Conservation (phyloP, 805 yeast genomes). For the Cyberlindnera suaveolens region DNA sequence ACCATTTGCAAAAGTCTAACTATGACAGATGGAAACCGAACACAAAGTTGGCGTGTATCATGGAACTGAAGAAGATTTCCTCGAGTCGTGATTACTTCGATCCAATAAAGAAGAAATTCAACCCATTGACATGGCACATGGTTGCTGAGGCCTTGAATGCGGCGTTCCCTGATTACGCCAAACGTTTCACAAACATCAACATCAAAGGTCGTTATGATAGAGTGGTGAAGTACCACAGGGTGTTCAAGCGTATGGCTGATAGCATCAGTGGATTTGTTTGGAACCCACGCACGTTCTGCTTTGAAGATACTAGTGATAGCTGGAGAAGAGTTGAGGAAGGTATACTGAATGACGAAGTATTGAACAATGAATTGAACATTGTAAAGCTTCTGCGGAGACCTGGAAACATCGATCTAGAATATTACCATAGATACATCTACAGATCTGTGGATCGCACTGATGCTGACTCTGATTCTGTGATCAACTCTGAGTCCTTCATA, state of each 20-base stretch:
- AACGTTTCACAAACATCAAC: conserved; percentile 23
- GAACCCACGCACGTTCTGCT: conserved; percentile 19
- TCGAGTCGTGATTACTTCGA: conserved; percentile 18
- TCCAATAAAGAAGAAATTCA: conserved; percentile 8
- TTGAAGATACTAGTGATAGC: conserved; percentile 12
- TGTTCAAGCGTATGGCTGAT: conserved; percentile 20
- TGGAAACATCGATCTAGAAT: conserved; percentile 23
- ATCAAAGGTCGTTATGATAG: conserved; percentile 24
- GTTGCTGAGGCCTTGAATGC: conserved; percentile 22
- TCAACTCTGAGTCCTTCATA: conserved; percentile 17
- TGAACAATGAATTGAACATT: conserved; percentile 13
- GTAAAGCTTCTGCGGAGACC: conserved; percentile 19
- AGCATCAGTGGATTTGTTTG: conserved; percentile 17
- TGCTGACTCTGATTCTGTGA: conserved; percentile 11
- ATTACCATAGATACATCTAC: conserved; percentile 21
- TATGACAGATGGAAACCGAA: conserved; percentile 26
- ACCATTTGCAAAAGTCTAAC: conserved; percentile 11
- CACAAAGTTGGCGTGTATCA: conserved; percentile 24
- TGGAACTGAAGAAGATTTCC: conserved; percentile 15
- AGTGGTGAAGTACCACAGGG: conserved; percentile 21
- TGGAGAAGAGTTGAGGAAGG: conserved; percentile 11
- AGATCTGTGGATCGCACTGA: conserved; percentile 6
- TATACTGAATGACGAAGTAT: conserved; percentile 9
- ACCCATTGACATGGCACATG: conserved; percentile 20
- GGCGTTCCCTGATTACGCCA: conserved; percentile 21